phyloP scores from a whole-genome alignment of 768 basidiomycete species.

The Trametes meyenii region DNA sequence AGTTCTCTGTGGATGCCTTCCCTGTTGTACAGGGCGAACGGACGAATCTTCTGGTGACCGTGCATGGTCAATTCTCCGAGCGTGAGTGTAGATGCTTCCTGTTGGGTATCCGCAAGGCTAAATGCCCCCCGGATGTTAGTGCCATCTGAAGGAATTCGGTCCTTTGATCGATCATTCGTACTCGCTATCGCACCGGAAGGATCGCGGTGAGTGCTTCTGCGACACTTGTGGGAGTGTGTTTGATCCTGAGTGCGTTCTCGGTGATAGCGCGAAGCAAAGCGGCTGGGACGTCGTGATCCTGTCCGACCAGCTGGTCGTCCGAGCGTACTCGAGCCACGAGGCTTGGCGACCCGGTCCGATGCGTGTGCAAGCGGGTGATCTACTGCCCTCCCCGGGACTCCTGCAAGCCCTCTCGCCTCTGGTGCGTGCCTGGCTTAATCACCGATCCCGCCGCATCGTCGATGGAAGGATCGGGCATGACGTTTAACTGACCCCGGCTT shows the following conservation, averaged over 20 bases:
- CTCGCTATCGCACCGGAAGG: conserved; percentile 79
- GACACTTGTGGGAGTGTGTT: conserved; percentile 14
- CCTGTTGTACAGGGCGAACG: conserved; percentile 65
- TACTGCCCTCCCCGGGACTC: conserved; percentile 34
- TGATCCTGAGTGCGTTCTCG: conserved; percentile 21
- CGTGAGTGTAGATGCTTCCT: conserved; percentile 49
- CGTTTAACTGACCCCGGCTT: conserved; percentile 7
- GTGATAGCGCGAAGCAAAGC: conserved; percentile 65
- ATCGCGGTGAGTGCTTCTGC: conserved; percentile 66
- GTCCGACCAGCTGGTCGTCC: conserved; percentile 84
- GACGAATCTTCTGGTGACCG: conserved; percentile 61
- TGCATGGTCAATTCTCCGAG: conserved; percentile 93
- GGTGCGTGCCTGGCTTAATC: conserved; percentile 42
- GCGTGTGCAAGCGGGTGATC: conserved; percentile 61
- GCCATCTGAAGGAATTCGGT: conserved; percentile 77
- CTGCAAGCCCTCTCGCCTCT: conserved; percentile 56
- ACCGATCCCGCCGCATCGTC: conserved; percentile 19
- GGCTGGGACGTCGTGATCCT: conserved; percentile 93
- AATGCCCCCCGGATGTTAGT: conserved; percentile 41
- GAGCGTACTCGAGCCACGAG: conserved; percentile 80
- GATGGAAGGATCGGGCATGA: not conserved
- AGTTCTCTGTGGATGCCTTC: conserved; percentile 88
- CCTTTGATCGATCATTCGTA: conserved; percentile 93
- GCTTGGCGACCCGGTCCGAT: conserved; percentile 80
- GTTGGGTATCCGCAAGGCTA: conserved; percentile 9